Percentiles rank a stretch among this genome's conserved stretches.
These are phyloP conservation scores for Dianthus caryophyllus DNA, from an alignment of 148 eudicot genomes.

Conservation along the genomic window DNA sequence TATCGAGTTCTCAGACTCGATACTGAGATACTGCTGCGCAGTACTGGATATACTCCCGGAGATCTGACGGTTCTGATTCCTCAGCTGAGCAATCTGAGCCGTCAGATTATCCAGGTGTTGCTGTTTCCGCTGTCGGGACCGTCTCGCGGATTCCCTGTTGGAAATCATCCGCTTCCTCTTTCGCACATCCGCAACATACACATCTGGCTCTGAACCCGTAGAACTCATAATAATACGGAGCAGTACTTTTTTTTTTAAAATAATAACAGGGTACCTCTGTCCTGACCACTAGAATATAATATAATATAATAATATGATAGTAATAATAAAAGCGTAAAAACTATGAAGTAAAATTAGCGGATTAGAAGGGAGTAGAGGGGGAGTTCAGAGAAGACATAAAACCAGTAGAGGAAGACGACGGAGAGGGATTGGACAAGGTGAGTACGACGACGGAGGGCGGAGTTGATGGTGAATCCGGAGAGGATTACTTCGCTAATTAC, in stretches of 20 bases:
- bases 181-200: constrained; percentile 28
- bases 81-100: constrained; percentile 32
- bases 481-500: constrained; percentile 68
- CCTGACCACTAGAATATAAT: too few relatives aligned
- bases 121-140: constrained; percentile 62
- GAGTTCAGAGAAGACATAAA: constrained; percentile 68
- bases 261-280: too few relatives aligned
- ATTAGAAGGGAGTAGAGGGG: background rate
- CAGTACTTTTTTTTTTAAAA: too few relatives aligned
- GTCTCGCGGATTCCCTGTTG: constrained; percentile 63
- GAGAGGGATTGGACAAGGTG: constrained; percentile 76
- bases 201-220: background rate
- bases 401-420: constrained; percentile 79
- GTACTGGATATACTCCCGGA: constrained; percentile 29
- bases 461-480: constrained; percentile 58
- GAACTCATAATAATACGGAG: too few relatives aligned
- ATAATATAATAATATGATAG: too few relatives aligned
- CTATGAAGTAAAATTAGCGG: background rate
- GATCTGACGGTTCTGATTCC: constrained; percentile 36
- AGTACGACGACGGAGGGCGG: constrained; percentile 55
- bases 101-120: constrained; percentile 49
- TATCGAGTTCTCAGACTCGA: constrained; percentile 67
- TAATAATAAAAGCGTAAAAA: too few relatives aligned
- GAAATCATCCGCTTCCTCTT: constrained; percentile 72
- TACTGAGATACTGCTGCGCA: constrained; percentile 32